Base-by-base conservation (phyloP, 2,329 filamentous ascomycete species). In the Aspergillus brasiliensis region DNA sequence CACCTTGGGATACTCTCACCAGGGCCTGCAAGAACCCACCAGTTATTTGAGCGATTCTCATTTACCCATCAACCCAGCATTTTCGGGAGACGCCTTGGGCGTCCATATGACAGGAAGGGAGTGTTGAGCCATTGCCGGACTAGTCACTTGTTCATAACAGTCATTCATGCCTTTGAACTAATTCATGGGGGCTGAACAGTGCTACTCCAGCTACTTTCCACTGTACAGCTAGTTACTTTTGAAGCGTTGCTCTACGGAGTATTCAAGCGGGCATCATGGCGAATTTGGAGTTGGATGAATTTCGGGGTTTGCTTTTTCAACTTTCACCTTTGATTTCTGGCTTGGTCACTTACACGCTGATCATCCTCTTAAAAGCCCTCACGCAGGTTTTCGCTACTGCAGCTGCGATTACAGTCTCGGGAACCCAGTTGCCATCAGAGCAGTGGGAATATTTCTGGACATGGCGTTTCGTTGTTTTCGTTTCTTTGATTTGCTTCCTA, bases 41-140 rank as follows among this genome's bases (percentile, higher is more conserved):
- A 34, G 57, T n/a, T 65, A 62, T 40, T 47, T 69, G 19, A 66
- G 54, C 49, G 66, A 69, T 38, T 72, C 69, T 15, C 61, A 64
- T 57, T 57, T 73, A 37, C 71, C 71, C 11, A 73, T 73, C 58
- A 73, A 73, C 40, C 71, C 71, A 15, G 67, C 67, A 51, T 69
- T 68, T 55, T 58, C 60, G 49, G 61, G 67, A 10, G 60, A 60
- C 31, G 52, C 38, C 42, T 28, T 62, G 27, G 31, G 19, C 61
- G 46, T 57, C 34, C 25, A 27, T 62, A 63, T 69, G 56, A 67
- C 58, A 42, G 28, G 51, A 34, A 15, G 11, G 51, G 19, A 25
- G 48, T 40, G 13, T 51, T 57, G 34, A 31, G 27, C 15, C 28
- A 37, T 47, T 49, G 11, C 23, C 27, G 42, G 37, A 10, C 19